These are phyloP conservation scores for Solanum chilense DNA, from an alignment of 257 asterid species.

Conservation along the genomic window DNA sequence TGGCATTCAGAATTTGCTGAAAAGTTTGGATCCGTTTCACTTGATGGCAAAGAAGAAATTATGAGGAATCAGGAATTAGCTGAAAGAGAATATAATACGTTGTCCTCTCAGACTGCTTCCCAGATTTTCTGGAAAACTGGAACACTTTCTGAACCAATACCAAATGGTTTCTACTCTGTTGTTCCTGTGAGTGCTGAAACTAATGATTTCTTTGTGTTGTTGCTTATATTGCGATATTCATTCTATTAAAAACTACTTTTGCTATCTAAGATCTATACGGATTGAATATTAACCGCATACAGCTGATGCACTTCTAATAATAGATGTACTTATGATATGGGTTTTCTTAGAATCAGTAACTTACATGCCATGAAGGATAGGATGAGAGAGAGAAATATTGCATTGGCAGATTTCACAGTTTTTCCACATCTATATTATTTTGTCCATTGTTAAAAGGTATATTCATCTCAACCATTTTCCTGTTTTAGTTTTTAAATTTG, in stretches of 20 bases:
- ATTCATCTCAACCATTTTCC: background rate
- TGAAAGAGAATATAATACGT: constrained; percentile 28
- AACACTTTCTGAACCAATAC: constrained; percentile 73
- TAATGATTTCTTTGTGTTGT: constrained; percentile 3
- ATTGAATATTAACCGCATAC: background rate
- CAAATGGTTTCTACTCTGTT: constrained; percentile 92
- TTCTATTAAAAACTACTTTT: background rate
- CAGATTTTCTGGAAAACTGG: constrained; percentile 90
- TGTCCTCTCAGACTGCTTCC: constrained; percentile 50
- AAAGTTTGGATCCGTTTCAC: constrained; percentile 63
- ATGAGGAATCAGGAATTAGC: constrained; percentile 27
- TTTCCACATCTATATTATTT: background rate
- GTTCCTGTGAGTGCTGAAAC: constrained; percentile 67
- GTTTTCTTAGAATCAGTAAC: background rate
- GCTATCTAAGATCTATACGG: background rate
- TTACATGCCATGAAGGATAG: background rate
- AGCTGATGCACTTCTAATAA: background rate
- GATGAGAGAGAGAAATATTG: background rate
- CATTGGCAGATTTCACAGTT: background rate
- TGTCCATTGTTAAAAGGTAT: background rate
- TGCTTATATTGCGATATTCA: background rate
- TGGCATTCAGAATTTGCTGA: constrained; percentile 62
- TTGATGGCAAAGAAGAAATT: constrained; percentile 38
- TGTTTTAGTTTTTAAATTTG: background rate
- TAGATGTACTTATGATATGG: background rate